These are phyloP conservation scores for Microsporum audouinii DNA, from an alignment of 2,329 filamentous ascomycete species.

Conservation along the genomic window DNA sequence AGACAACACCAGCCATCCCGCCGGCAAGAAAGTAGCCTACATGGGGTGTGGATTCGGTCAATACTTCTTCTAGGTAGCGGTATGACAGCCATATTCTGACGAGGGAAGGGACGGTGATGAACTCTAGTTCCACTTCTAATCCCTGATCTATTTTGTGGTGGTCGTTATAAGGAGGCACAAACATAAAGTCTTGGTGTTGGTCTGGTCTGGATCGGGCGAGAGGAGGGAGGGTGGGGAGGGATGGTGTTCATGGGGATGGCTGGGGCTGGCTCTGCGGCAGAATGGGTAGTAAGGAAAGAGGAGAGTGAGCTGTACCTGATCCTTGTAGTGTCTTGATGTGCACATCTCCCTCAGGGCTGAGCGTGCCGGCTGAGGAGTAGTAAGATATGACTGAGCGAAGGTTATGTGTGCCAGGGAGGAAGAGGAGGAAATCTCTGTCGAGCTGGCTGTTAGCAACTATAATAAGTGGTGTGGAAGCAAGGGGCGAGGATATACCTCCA, in stretches of 20 bases:
- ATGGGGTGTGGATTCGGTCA: slow-evolving; percentile 37
- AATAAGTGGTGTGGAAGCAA: neutral
- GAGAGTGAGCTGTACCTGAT: slow-evolving; percentile 59
- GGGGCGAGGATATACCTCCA: slow-evolving; percentile 64
- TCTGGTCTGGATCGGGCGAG: slow-evolving; percentile 16
- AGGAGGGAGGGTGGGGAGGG: slow-evolving; percentile 21
- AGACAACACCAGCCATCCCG: slow-evolving; percentile 86
- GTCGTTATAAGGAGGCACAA: slow-evolving; percentile 6
- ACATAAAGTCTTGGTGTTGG: slow-evolving; percentile 10
- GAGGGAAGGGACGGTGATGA: slow-evolving; percentile 31
- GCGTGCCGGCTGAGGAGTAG: slow-evolving; percentile 76
- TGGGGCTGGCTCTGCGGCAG: slow-evolving; percentile 17
- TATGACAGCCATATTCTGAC: slow-evolving; percentile 35
- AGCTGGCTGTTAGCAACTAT: neutral
- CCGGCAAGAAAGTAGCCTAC: slow-evolving; percentile 95
- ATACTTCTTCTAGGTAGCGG: slow-evolving; percentile 35
- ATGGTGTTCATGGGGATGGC: slow-evolving; percentile 42
- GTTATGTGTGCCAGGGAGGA: slow-evolving; percentile 59
- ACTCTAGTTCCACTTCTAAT: slow-evolving; percentile 30
- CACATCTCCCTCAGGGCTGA: slow-evolving; percentile 91
- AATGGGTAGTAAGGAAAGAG: slow-evolving; percentile 15
- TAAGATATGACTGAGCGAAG: slow-evolving; percentile 78
- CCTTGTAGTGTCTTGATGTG: slow-evolving; percentile 81
- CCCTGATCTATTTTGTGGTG: slow-evolving; percentile 17
- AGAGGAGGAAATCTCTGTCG: slow-evolving; percentile 75